Conservation (phyloP, 2,329 filamentous ascomycete species). For the Berkeleyomyces rouxiae region DNA sequence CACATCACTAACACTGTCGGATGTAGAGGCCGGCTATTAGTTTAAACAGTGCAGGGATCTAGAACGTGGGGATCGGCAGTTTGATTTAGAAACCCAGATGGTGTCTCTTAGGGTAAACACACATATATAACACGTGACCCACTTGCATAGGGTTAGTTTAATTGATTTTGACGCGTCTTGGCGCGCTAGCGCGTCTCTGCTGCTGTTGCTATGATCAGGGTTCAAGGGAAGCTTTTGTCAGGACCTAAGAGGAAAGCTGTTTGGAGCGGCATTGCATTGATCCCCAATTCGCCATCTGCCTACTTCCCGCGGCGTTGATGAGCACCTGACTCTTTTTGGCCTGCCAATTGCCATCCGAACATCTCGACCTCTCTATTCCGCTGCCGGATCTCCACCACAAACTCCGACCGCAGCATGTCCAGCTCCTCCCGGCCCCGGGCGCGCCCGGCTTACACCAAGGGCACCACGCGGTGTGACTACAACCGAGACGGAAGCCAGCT, state of each 20-base stretch:
- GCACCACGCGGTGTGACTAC: slow-evolving; percentile 74
- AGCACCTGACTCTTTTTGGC: too few species aligned
- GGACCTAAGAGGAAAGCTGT: too few species aligned
- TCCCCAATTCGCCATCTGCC: not conserved
- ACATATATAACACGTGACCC: not conserved
- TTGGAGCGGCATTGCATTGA: not conserved
- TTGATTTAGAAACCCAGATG: not conserved
- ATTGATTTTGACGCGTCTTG: slow-evolving; percentile 6
- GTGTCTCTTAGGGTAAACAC: not conserved
- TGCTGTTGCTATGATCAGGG: not conserved
- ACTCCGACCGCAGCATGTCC: slow-evolving; percentile 20
- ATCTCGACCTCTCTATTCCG: not conserved
- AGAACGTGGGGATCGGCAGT: not conserved
- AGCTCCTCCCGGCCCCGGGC: slow-evolving; percentile 37
- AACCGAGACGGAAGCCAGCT: slow-evolving; percentile 76
- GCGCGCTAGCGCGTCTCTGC: not conserved
- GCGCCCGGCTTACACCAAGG: slow-evolving; percentile 63
- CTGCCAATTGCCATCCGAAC: not conserved
- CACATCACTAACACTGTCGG: not conserved
- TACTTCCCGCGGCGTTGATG: not conserved
- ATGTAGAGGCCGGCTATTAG: not conserved
- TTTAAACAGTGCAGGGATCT: not conserved
- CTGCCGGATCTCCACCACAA: not conserved
- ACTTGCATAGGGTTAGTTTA: slow-evolving; percentile 7
- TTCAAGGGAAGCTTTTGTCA: not conserved